These are phyloP conservation scores for Exobasidium cylindrosporum DNA, from an alignment of 1,284 basidiomycete species.

Conservation along the genomic window DNA sequence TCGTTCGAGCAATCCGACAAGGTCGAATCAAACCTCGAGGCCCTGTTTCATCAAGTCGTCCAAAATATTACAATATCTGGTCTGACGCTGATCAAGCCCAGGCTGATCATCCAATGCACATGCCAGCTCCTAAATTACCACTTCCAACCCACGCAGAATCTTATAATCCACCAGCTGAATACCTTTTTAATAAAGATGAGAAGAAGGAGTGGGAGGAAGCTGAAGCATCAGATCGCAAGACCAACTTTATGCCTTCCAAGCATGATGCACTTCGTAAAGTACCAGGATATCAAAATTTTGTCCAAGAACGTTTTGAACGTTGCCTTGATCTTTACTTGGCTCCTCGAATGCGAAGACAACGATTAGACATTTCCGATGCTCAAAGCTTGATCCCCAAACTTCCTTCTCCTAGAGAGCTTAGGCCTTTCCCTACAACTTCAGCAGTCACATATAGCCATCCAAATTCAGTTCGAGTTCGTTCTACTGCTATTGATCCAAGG, in stretches of 20 bases:
- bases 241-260: slow-evolving; percentile 85
- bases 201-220: slow-evolving; percentile 76
- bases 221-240: slow-evolving; percentile 87
- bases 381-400: slow-evolving; percentile 88
- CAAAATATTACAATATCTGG: slow-evolving; percentile 87
- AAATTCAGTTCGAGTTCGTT: slow-evolving; percentile 67
- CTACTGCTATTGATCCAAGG: slow-evolving; percentile 77
- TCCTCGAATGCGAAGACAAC: slow-evolving; percentile 67
- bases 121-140: slow-evolving; percentile 86
- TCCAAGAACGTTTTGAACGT: slow-evolving; percentile 89
- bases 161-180: slow-evolving; percentile 97
- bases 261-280: slow-evolving; percentile 80
- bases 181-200: slow-evolving; percentile 85
- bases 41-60: slow-evolving; percentile 62
- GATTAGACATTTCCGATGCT: slow-evolving; percentile 60
- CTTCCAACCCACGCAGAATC: slow-evolving; percentile 91
- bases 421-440: slow-evolving; percentile 87
- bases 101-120: slow-evolving; percentile 64
- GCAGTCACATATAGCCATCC: slow-evolving; percentile 72
- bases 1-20: slow-evolving; percentile 93
- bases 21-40: slow-evolving; percentile 89
- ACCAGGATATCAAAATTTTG: slow-evolving; percentile 85
- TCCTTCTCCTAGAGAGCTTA: slow-evolving; percentile 85
- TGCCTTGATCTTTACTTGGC: slow-evolving; percentile 97
- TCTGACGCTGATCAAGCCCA: slow-evolving; percentile 60